Conservation (phyloP, 2,329 filamentous ascomycete genomes). For the Metarhizium anisopliae region DNA sequence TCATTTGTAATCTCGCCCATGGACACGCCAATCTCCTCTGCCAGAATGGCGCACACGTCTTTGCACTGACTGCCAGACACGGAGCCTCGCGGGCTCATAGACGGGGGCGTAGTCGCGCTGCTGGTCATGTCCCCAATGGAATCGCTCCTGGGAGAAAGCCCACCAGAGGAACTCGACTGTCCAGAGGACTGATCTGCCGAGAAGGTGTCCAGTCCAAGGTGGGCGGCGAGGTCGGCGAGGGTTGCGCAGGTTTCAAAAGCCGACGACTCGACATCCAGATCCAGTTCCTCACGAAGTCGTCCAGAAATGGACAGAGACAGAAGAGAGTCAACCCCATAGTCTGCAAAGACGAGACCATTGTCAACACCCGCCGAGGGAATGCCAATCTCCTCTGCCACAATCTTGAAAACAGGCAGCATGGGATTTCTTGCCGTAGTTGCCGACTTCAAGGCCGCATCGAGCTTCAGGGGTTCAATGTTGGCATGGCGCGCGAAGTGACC, state of each 20-base stretch:
- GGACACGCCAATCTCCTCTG: background rate
- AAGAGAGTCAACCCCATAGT: background rate
- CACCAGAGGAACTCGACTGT: background rate
- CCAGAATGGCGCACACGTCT: constrained; percentile 1
- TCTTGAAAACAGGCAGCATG: background rate
- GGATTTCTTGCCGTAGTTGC: background rate
- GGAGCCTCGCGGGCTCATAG: background rate
- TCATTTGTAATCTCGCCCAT: background rate
- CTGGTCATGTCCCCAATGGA: background rate
- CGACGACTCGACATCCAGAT: background rate
- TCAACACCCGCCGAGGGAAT: background rate
- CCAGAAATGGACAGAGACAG: background rate
- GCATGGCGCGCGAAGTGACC: background rate
- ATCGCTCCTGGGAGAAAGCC: background rate
- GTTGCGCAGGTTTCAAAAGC: background rate
- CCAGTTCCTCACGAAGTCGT: background rate
- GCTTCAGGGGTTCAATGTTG: background rate
- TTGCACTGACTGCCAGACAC: background rate
- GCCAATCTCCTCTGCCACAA: background rate
- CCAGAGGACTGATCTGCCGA: no score
- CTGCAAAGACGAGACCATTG: background rate
- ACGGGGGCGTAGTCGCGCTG: background rate
- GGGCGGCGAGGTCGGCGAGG: background rate
- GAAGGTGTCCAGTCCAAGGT: background rate
- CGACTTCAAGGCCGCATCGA: background rate